Evolutionary conservation across 2,329 filamentous ascomycete species (phyloP), one percentile per base, ranked within the genome.

Genomic region (Fusarium sororula): DNA sequence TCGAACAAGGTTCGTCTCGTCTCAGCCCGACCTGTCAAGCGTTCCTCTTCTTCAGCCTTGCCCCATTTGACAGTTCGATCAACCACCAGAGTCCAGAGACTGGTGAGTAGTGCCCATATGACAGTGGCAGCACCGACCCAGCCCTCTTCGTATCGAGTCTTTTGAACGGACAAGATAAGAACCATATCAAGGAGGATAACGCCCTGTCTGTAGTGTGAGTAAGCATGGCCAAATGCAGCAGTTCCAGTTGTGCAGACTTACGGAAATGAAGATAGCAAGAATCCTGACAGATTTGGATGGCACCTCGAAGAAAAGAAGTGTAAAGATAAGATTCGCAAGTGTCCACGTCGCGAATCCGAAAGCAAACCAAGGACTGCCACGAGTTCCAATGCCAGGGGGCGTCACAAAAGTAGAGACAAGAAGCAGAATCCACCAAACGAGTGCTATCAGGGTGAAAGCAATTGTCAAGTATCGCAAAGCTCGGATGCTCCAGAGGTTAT

Each of bases 401-500:
- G 94, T 98, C 75, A 97, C 91, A 83, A 99, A 99, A 74, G 93
- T 91, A 63, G 94, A 94, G 22, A 98, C 90, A n/a, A 99, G 87
- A 39, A 98, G 86, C 61, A 98, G 82, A 15, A 94, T 88, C 96
- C 96, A 98, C 96, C 96, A 98, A n/a, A 94, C 78, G 78, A 97
- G 94, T 63, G 91, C 93, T 76, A 95, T 80, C 58, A 90, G 82
- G 26, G 96, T 86, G 79, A 98, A 93, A 42, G 94, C 77, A 63
- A 97, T 86, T 10, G 94, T 96, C 69, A 96, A 82, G 79, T 91
- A 94, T 80, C 95, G 90, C 62, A 96, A 86, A 53, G 93, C 89
- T 24, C 96, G 92, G 56, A 99, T 93, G 67, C 91, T 94, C 92
- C 95, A 98, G 42, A 98, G 89, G 78, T 99, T 99, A 84, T 98